Percentiles rank a stretch among this genome's conserved stretches.
These are phyloP conservation scores for Canavalia gladiata DNA, from an alignment of 306 rosid species.

Conservation along the genomic window DNA sequence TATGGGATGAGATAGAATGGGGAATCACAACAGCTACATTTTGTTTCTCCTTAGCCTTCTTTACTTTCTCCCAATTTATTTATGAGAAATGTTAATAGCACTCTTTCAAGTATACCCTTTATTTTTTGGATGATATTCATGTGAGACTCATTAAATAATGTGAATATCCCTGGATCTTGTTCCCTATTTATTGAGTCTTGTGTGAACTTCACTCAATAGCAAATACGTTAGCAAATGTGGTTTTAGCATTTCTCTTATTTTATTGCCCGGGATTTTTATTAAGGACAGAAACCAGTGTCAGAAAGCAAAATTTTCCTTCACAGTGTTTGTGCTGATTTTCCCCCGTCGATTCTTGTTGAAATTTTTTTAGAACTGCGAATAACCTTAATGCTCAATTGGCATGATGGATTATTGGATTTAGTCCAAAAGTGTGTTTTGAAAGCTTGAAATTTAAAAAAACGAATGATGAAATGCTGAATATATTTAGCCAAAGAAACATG, in stretches of 20 bases:
- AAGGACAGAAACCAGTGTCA: background rate
- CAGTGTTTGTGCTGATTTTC: too few relatives aligned
- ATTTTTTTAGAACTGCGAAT: too few relatives aligned
- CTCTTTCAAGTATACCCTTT: background rate
- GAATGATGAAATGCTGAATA: too few relatives aligned
- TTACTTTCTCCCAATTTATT: background rate
- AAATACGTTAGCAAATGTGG: background rate
- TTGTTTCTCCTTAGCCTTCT: background rate
- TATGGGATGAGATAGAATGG: slow-evolving; percentile 11
- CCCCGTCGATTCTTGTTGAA: too few relatives aligned
- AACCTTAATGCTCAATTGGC: too few relatives aligned
- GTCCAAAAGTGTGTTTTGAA: too few relatives aligned
- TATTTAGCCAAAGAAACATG: too few relatives aligned
- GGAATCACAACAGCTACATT: background rate
- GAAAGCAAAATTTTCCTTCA: too few relatives aligned
- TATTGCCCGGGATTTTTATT: background rate
- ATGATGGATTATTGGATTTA: too few relatives aligned
- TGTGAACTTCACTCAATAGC: background rate
- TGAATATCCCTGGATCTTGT: background rate
- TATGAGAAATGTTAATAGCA: background rate
- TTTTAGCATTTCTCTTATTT: background rate
- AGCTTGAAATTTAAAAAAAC: too few relatives aligned
- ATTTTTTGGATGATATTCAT: background rate
- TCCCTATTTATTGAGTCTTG: background rate
- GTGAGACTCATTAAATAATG: background rate